These are phyloP conservation scores for Daldinia sp. DNA, from an alignment of 2,329 filamentous ascomycete genomes.

Conservation along the genomic window DNA sequence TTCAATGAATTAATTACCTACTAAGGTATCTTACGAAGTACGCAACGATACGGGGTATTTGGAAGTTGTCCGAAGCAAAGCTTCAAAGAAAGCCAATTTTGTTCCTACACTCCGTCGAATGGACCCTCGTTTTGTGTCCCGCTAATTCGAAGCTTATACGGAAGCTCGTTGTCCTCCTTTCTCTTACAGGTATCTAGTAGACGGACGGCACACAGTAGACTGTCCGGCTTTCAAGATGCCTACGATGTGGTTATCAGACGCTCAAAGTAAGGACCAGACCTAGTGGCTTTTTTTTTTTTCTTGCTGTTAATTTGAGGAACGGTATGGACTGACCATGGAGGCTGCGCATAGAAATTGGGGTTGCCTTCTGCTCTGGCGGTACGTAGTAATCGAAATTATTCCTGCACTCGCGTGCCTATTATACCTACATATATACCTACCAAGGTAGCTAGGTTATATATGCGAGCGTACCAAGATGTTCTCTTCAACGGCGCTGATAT, in stretches of 20 bases:
- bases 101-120: conserved; percentile 1
- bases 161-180: background rate
- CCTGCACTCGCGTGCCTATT: conserved; percentile 22
- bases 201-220: background rate
- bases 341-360: conserved; percentile 80
- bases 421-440: background rate
- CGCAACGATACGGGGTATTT: background rate
- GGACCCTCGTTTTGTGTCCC: background rate
- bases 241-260: conserved; percentile 95
- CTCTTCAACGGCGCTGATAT: conserved; percentile 42
- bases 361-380: conserved; percentile 98
- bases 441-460: conserved; percentile 13
- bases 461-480: background rate
- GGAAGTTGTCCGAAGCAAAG: background rate
- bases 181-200: background rate
- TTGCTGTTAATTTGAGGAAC: background rate
- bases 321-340: conserved; percentile 51
- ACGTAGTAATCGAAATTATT: conserved; percentile 59
- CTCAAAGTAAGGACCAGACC: conserved; percentile 79
- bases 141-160: conserved; percentile 3
- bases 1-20: background rate
- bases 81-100: conserved; percentile 19
- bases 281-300: too few relatives aligned
- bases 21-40: background rate
- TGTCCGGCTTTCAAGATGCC: conserved; percentile 68